Evolutionary conservation across 176 grass and related monocot genomes (phyloP).

Genomic region (Ensete glaucum): DNA sequence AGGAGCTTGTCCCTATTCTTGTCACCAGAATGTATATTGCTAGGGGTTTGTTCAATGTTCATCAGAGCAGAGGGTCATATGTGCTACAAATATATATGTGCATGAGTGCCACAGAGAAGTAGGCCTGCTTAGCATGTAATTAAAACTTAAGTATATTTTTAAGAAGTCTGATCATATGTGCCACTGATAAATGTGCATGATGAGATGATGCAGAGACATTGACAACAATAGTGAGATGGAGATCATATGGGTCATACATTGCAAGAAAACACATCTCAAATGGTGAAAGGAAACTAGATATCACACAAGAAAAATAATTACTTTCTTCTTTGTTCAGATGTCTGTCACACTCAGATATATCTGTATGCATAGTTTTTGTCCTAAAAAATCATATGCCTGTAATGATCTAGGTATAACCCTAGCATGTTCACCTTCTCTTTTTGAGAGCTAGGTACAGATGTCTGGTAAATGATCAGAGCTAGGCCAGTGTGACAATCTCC

Average conservation of each 20-base stretch:
- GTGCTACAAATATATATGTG: too few species aligned
- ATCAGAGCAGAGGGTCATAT: too few species aligned
- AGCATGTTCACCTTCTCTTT: neutral
- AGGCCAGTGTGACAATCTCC: neutral
- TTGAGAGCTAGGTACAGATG: neutral
- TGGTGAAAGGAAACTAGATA: too few species aligned
- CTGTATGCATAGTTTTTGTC: neutral
- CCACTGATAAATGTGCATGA: neutral
- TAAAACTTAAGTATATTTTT: neutral
- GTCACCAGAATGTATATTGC: too few species aligned
- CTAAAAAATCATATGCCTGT: neutral
- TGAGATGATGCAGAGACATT: neutral
- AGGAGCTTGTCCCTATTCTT: neutral
- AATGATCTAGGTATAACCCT: neutral
- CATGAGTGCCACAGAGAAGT: neutral
- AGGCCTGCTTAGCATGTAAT: neutral
- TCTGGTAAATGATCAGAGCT: too few species aligned
- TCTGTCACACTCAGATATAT: too few species aligned
- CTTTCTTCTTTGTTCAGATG: too few species aligned
- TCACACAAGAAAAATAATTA: too few species aligned
- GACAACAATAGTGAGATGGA: neutral
- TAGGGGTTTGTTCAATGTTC: too few species aligned
- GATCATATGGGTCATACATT: too few species aligned
- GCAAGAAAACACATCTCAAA: too few species aligned
- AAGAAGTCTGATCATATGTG: neutral